phyloP scores from a whole-genome alignment of 2,329 filamentous ascomycete genomes.

The Calonectria crousiana region DNA sequence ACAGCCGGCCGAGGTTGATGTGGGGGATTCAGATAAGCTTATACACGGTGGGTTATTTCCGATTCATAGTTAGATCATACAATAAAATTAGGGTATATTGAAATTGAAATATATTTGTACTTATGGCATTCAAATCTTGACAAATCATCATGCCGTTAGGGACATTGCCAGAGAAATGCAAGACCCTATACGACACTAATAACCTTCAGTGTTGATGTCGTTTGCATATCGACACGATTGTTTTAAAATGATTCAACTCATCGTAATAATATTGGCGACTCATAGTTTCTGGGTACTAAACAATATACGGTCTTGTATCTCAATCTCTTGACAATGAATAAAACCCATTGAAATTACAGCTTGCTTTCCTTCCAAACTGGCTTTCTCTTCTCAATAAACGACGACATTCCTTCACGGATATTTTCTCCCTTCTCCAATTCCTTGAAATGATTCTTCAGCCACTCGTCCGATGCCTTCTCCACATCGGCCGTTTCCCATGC shows the following conservation, averaged over 20 bases:
- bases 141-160: not conserved
- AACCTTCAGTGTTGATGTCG: not conserved
- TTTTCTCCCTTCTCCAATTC: slow-evolving; percentile 57
- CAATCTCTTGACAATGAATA: not conserved
- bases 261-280: not conserved
- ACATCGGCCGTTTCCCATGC: slow-evolving; percentile 53
- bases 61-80: not conserved
- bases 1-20: not conserved
- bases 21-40: not conserved
- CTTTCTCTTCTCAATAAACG: slow-evolving; percentile 60
- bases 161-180: not conserved
- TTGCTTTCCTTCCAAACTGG: slow-evolving; percentile 19
- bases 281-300: not conserved
- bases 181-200: not conserved
- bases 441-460: slow-evolving; percentile 53
- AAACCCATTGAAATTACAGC: not conserved
- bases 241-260: not conserved
- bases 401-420: slow-evolving; percentile 59
- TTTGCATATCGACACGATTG: not conserved
- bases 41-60: not conserved
- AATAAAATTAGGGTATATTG: not conserved
- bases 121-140: not conserved
- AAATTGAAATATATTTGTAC: not conserved
- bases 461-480: slow-evolving; percentile 52
- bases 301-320: not conserved